Base-by-base conservation (phyloP, 441 rosid species). In the Erysimum pusillum region DNA sequence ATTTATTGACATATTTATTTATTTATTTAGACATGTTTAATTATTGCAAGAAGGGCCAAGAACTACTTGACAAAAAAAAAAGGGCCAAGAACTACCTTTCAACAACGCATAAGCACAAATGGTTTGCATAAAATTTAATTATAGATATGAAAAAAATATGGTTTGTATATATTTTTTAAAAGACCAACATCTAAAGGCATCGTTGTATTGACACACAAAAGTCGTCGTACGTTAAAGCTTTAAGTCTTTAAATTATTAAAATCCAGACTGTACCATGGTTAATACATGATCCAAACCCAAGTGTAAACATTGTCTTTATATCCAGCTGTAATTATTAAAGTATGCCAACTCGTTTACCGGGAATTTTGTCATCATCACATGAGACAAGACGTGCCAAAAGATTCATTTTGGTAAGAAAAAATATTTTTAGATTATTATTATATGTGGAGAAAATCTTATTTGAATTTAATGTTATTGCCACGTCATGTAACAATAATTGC, bases 151-250 rank as follows among this genome's bases (percentile, higher is more conserved):
- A 20, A 38, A 38, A 38, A 38, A 32, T 8, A 38, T 39, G 11
- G 56, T 45, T 9, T 53, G 14, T 42, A 39, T 34, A 12, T 20
- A 25, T 39, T 1, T 32, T 42, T 15, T 22, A 46, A 63, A 65
- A 65, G 69, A 65, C 69, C 15, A 3, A 3, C 25, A n/a, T n/a
- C 6, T 9, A 9, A 46, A 31, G 69, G 31, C 69, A 11, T 44
- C 69, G 68, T 2, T 31, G 31, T 1, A 65, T 3, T 60, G 48
- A 22, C 49, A 3, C 12, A 10, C 6, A 36, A 17, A 65, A 46
- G 57, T 64, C 69, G 28, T 32, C 69, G 12, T 2, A 25, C 4
- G 28, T 8, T 49, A 48, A 2, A 48, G 1, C 7, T 36, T 35
- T 5, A 25, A 60, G 13, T 2, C 18, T 41, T 22, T 36, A 7